Percentiles rank a stretch among this genome's conserved stretches.
Conservation (phyloP, 2,329 filamentous ascomycete genomes). For the Didymellaceae sp. region DNA sequence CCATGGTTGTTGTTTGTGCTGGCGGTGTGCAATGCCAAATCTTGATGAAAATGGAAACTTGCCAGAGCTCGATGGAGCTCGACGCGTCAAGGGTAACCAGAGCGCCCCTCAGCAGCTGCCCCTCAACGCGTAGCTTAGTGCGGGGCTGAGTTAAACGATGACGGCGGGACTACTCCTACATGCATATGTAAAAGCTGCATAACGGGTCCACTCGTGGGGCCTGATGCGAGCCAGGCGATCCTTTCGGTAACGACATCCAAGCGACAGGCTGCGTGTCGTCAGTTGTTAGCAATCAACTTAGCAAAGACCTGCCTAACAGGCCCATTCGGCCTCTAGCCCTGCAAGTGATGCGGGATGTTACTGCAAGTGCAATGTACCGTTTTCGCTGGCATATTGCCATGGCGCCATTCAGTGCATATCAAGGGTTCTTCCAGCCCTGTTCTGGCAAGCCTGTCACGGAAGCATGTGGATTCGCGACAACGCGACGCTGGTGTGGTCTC, state of each 20-base stretch:
- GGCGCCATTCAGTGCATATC: constrained; percentile 21
- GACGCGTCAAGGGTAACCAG: constrained; percentile 26
- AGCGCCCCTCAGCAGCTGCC: constrained; percentile 27
- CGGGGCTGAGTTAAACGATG: constrained; percentile 31
- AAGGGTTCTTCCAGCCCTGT: constrained; percentile 15
- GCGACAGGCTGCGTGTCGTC: constrained; percentile 23
- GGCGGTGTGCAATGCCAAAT: constrained; percentile 13
- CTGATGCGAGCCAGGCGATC: constrained; percentile 10
- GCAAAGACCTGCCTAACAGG: constrained; percentile 11
- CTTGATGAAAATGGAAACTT: constrained; percentile 14
- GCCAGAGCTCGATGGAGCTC: constrained; percentile 30
- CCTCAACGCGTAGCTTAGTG: constrained; percentile 40
- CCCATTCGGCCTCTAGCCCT: constrained; percentile 5
- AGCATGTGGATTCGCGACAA: constrained; percentile 25
- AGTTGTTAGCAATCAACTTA: constrained; percentile 27
- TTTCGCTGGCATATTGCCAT: constrained; percentile 23
- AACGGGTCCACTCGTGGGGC: constrained; percentile 7
- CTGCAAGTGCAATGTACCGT: constrained; percentile 23
- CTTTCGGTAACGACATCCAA: constrained; percentile 6
- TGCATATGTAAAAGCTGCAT: constrained; percentile 7
- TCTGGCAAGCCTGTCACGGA: constrained; percentile 17
- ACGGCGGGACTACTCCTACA: constrained; percentile 25
- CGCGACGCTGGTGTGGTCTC: constrained; percentile 6
- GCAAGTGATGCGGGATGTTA: constrained; percentile 25
- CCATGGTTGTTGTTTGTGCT: constrained; percentile 33